Evolutionary conservation across 73 alveolate genomes (phyloP), one percentile per base, ranked within the genome.

Genomic region (Paramecium sonneborni): DNA sequence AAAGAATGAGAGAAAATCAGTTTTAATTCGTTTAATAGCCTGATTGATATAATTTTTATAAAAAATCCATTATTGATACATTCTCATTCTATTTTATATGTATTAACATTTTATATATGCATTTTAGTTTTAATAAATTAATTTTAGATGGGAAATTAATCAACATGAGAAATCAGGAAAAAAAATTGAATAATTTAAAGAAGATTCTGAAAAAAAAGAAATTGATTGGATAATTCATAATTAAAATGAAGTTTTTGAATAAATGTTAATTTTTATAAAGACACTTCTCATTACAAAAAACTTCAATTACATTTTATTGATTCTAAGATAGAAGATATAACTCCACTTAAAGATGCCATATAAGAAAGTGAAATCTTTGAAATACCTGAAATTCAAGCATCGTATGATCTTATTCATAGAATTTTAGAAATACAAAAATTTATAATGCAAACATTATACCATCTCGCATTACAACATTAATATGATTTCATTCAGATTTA

Each of bases 201-300:
- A 62, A n/a, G 84, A 62, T 62, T 30, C 48, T 62, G 84, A 62
- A 32, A 62, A 62, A 62, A 62, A 62, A n/a, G 84, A 62, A 1
- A 62, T 62, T 15, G 84, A 62, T 2, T 62, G 84, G 84, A 26
- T 9, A 1, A 24, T 62, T 9, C 39, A 30, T 12, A 62, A 62
- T 62, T 62, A 62, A 32, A 3, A 62, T 12, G 48, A 62, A 62
- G 84, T 62, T 32, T 62, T 23, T 62, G 84, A 62, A 62, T 9
- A 62, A n/a, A 62, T 62, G 84, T 30, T 32, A 6, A 14, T 62
- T 11, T n/a, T 62, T 62, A 30, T 30, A 24, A 11, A 62, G 84
- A 32, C 24, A 62, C 24, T 62, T 62, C 26, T 30, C 39, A 30
- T 26, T 62, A 26, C 39, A 62, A 26, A 62, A n/a, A 62, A 12